Evolutionary conservation across 495 filamentous ascomycete species (phyloP).

Genomic region (Monascus purpureus): DNA sequence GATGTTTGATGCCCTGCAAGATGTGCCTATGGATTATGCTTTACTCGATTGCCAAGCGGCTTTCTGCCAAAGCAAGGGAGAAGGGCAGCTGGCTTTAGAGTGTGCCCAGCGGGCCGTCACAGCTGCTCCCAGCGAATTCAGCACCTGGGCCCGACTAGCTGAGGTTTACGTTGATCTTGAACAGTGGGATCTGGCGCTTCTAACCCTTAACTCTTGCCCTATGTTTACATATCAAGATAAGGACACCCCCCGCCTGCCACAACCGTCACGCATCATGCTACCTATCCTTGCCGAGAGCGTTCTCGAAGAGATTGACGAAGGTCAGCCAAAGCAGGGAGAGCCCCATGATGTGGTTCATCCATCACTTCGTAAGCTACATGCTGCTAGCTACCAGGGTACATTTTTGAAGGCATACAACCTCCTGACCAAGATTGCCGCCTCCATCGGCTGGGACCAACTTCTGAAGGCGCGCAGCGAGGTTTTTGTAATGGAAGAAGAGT

Average conservation of each 20-base stretch:
- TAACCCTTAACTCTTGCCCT: slow-evolving; percentile 96
- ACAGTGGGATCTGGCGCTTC: slow-evolving; percentile 82
- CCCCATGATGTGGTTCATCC: slow-evolving; percentile 74
- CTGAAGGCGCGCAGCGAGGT: slow-evolving; percentile 87
- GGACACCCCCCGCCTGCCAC: slow-evolving; percentile 85
- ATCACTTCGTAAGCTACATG: slow-evolving; percentile 73
- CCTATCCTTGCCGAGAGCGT: slow-evolving; percentile 81
- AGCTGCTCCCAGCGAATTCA: slow-evolving; percentile 90
- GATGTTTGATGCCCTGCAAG: slow-evolving; percentile 73
- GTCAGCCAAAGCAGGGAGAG: slow-evolving; percentile 55
- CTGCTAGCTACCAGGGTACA: slow-evolving; percentile 78
- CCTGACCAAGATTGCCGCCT: slow-evolving; percentile 82
- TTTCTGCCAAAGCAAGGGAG: slow-evolving; percentile 84
- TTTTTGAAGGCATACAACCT: slow-evolving; percentile 91
- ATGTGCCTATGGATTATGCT: slow-evolving; percentile 91
- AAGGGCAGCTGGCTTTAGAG: slow-evolving; percentile 71
- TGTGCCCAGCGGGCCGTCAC: slow-evolving; percentile 90
- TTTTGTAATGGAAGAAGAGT: slow-evolving; percentile 99
- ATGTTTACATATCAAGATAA: slow-evolving; percentile 99
- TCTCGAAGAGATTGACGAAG: slow-evolving; percentile 90
- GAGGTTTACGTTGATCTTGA: slow-evolving; percentile 87
- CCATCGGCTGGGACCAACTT: slow-evolving; percentile 95
- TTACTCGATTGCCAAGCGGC: slow-evolving; percentile 85
- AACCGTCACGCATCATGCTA: slow-evolving; percentile 71
- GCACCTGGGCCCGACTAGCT: slow-evolving; percentile 87